Evolutionary conservation across 352 stramenopile species (phyloP).

Genomic region (Pythium rishiriense): DNA sequence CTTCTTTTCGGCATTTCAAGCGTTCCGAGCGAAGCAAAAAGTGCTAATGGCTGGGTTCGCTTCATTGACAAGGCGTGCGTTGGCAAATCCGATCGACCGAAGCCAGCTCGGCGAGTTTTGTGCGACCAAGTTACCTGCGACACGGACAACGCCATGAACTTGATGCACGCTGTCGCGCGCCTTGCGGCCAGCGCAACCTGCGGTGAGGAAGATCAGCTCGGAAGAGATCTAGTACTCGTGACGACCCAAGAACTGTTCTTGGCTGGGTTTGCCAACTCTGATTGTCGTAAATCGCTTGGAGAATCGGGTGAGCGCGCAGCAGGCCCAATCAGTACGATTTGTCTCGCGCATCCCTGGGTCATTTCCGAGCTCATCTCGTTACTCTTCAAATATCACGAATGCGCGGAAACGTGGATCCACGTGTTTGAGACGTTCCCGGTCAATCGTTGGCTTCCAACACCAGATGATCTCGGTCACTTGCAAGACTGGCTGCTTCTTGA

Average conservation of each 20-base stretch:
- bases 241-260: constrained; percentile 34
- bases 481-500: constrained; percentile 85
- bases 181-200: constrained; percentile 35
- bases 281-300: constrained; percentile 30
- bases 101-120: constrained; percentile 45
- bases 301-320: constrained; percentile 33
- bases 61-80: constrained; percentile 58
- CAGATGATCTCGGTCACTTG: constrained; percentile 62
- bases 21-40: constrained; percentile 65
- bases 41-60: constrained; percentile 51
- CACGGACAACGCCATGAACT: constrained; percentile 61
- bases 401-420: constrained; percentile 74
- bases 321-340: constrained; percentile 38
- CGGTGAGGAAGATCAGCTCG: constrained; percentile 18
- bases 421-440: constrained; percentile 87
- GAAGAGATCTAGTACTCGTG: constrained; percentile 27
- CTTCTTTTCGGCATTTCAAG: constrained; percentile 72
- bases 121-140: constrained; percentile 64
- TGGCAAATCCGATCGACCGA: constrained; percentile 30
- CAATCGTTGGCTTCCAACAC: constrained; percentile 77
- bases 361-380: constrained; percentile 44
- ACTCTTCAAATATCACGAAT: constrained; percentile 75
- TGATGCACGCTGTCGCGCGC: constrained; percentile 72
- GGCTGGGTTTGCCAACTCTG: constrained; percentile 21
- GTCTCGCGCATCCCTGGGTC: constrained; percentile 34